Base-by-base conservation (phyloP, 441 rosid species). In the Isatis lusitanica region DNA sequence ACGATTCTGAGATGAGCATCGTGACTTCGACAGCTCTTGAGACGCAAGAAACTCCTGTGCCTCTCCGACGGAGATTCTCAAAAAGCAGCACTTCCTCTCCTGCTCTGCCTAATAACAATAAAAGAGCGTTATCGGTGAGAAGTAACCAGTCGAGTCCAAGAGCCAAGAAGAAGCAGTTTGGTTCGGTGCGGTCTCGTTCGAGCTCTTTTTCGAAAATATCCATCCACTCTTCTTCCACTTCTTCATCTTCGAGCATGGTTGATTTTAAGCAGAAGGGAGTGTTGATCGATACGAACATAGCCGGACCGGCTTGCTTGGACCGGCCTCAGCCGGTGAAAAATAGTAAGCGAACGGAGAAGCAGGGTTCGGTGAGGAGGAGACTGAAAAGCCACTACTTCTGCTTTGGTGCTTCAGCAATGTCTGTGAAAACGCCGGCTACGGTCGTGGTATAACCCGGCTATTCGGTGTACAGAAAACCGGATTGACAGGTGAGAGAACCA, bases 121-220 rank as follows among this genome's bases (percentile, higher is more conserved):
- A 94, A 73, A 83, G 97, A 43, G 81, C 96, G 13, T 78, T 94
- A 24, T 80, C 97, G 1, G 97, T 89, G 18, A 85, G 97, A 83
- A 92, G 97, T 58, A 85, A 84, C 75, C 91, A 82, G 63, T 87
- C 96, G 18, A 92, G 97, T 70, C 98, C 96, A 46, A 84, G 85
- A 13, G 87, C 91, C n/a, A 87, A 87, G 84, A 92, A 94, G 84
- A 94, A 88, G 66, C 59, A 92, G 87, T 9, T 52, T 83, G 76
- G 82, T 68, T 79, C 85, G 13, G 83, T 83, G 15, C 82, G 91
- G 61, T 82, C 94, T 6, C 89, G 90, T 7, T 89, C 99, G 4
- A 88, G 88, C 61, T 94, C 98, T 2, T 86, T 89, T 43, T 94
- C 96, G 3, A 86, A 86, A 70, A 84, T 96, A 36, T 88, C 94